Evolutionary conservation across 768 basidiomycete genomes (phyloP).

Genomic region (Sporobolomyces roseus): DNA sequence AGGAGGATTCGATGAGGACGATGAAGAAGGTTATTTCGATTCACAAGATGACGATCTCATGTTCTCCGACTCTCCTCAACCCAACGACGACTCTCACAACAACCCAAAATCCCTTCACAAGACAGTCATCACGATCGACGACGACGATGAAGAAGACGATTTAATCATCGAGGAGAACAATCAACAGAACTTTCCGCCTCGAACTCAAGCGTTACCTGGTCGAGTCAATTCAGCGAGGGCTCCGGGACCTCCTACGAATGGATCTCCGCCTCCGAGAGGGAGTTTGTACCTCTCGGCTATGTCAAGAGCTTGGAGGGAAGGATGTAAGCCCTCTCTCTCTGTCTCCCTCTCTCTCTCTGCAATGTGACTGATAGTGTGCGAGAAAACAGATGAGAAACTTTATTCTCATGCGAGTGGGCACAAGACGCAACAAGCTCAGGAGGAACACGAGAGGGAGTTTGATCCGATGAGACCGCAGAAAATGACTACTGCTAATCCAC

Average conservation of each 20-base stretch:
- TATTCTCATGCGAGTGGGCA: slow-evolving; percentile 15
- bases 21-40: slow-evolving; percentile 10
- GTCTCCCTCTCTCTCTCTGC: not conserved
- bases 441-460: not conserved
- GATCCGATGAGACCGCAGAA: slow-evolving; percentile 6
- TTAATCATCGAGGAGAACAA: slow-evolving; percentile 19
- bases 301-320: slow-evolving; percentile 10
- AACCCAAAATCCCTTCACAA: slow-evolving; percentile 54
- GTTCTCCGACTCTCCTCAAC: not conserved
- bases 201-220: not conserved
- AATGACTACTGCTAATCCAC: slow-evolving; percentile 8
- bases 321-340: slow-evolving; percentile 21
- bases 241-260: slow-evolving; percentile 25
- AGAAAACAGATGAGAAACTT: slow-evolving; percentile 6
- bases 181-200: no score
- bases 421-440: slow-evolving; percentile 12
- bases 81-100: not conserved
- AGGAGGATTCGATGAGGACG: not conserved
- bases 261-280: slow-evolving; percentile 22
- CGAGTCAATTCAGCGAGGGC: not conserved
- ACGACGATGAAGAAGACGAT: slow-evolving; percentile 29
- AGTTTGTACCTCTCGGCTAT: slow-evolving; percentile 26
- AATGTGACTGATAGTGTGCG: not conserved
- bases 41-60: no score
- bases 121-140: slow-evolving; percentile 58